phyloP scores from a whole-genome alignment of 805 yeast genomes.

The Jamesozyma rosinii region DNA sequence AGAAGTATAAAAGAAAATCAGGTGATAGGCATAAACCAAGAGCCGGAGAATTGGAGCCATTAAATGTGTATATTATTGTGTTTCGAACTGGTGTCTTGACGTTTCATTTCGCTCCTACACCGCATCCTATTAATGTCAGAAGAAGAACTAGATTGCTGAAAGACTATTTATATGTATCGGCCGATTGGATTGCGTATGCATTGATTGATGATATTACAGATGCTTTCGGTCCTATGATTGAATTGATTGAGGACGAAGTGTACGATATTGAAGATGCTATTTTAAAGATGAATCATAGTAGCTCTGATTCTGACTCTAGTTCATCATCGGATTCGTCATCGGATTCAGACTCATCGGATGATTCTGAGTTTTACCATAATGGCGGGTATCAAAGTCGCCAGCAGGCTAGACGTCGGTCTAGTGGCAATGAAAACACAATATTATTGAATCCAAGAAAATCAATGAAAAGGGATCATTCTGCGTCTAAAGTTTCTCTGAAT shows the following conservation, averaged over 20 bases:
- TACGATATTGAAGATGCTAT: constrained; percentile 91
- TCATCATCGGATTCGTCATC: constrained; percentile 30
- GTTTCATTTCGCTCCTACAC: constrained; percentile 89
- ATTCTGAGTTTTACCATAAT: constrained; percentile 1
- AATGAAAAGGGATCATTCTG: no score
- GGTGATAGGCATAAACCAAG: constrained; percentile 39
- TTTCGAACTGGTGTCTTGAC: constrained; percentile 86
- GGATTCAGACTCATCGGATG: constrained; percentile 12
- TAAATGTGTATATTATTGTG: constrained; percentile 87
- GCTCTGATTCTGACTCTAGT: constrained; percentile 32
- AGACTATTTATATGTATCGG: constrained; percentile 80
- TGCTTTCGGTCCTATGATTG: constrained; percentile 94
- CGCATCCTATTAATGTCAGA: constrained; percentile 92
- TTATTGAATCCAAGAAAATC: not conserved
- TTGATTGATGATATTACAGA: constrained; percentile 94
- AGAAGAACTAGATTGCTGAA: constrained; percentile 79
- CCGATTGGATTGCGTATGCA: constrained; percentile 97
- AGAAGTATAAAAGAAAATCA: constrained; percentile 35
- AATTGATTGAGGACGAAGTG: constrained; percentile 87
- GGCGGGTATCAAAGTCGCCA: not conserved
- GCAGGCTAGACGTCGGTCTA: not conserved
- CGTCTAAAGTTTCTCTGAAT: not conserved
- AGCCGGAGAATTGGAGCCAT: constrained; percentile 63
- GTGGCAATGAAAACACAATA: not conserved
- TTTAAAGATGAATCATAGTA: constrained; percentile 72